Base-by-base conservation (phyloP, 345 rosid species). In the Melastoma malabathricum region DNA sequence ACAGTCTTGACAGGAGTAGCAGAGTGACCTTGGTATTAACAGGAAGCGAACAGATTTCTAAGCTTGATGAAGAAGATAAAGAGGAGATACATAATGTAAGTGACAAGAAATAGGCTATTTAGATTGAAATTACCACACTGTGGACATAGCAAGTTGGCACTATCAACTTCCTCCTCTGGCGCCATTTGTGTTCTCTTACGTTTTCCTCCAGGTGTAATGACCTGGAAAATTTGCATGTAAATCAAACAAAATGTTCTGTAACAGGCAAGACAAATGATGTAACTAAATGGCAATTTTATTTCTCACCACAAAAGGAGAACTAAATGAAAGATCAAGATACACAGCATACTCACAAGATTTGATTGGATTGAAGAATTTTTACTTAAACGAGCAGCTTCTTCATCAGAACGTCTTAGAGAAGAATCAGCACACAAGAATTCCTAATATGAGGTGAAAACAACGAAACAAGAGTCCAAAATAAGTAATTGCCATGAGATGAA, bases 341-440 rank as follows among this genome's bases (percentile, higher is more conserved):
- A 15, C 12, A 65, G 60, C 53, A 50, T 41, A 68, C 94, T 65
- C 66, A 90, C 98, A 63, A 84, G 76, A 69, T 76, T 82, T 63
- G 98, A 81, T 67, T 65, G 75, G 56, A 90, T 74, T 8, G 71
- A 75, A 13, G 96, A 75, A 65, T 70, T 73, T 46, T 94, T 78
- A 67, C 84, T 82, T 64, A 86, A 51, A 27, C 72, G 65, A 57
- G 81, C 75, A 58, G 80, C 49, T 66, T 90, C 96, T 59, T 90
- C 92, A 65, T 64, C 71, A 51, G 89, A 67, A 46, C 92, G 83
- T 63, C 66, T 72, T 34, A 90, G 59, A 51, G 87, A 61, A 45
- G 77, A 60, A 77, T 90, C 83, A 43, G 69, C 86, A 59, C 62
- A 74, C 7, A 86, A 60, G 62, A 90, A 70, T 64, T 73, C 86